These are phyloP conservation scores for Priceomyces castillae DNA, from an alignment of 805 yeast genomes.

Conservation along the genomic window DNA sequence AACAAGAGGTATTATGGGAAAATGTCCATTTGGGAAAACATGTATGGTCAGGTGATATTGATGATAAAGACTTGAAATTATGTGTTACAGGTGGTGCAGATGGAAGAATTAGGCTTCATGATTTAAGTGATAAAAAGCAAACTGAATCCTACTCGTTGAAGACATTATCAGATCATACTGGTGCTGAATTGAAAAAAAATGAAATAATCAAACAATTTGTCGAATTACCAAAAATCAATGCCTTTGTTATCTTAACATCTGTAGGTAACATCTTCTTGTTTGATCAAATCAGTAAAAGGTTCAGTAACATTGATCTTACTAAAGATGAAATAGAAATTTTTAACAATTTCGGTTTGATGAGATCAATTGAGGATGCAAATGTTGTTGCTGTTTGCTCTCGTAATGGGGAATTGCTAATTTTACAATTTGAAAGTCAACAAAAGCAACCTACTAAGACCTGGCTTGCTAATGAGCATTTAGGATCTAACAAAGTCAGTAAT, in stretches of 20 bases:
- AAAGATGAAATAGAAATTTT: constrained; percentile 23
- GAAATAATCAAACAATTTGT: constrained; percentile 64
- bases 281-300: constrained; percentile 17
- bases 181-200: constrained; percentile 30
- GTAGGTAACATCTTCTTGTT: constrained; percentile 49
- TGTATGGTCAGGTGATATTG: constrained; percentile 75
- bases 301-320: constrained; percentile 19
- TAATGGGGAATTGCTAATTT: constrained; percentile 42
- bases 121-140: constrained; percentile 31
- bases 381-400: constrained; percentile 23
- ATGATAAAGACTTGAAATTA: constrained; percentile 36
- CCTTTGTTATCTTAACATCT: constrained; percentile 55
- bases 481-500: constrained; percentile 49
- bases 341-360: constrained; percentile 41
- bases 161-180: constrained; percentile 29
- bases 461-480: constrained; percentile 20
- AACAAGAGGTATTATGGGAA: constrained; percentile 44
- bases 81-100: constrained; percentile 93
- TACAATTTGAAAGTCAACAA: constrained; percentile 21
- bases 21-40: constrained; percentile 81
- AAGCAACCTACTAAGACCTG: constrained; percentile 21
- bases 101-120: constrained; percentile 71
- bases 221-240: constrained; percentile 41
- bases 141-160: constrained; percentile 23
- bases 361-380: constrained; percentile 36